Percentiles rank a stretch among this genome's conserved stretches.
phyloP scores from a whole-genome alignment of 164 flowering plant genomes.

The Annona cherimola region DNA sequence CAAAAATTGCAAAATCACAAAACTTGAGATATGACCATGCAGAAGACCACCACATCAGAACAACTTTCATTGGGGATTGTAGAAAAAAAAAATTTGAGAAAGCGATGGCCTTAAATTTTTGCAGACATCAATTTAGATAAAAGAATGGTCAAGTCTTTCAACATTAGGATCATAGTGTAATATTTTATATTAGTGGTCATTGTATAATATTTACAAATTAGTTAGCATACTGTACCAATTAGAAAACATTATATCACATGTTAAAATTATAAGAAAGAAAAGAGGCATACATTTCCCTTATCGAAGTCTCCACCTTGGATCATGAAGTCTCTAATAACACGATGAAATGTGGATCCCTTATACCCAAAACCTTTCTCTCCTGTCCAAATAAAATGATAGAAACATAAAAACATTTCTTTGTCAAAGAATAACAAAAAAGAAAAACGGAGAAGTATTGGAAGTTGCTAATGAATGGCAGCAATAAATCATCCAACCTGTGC shows the following conservation, averaged over 20 bases:
- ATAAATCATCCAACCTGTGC: conserved; percentile 60
- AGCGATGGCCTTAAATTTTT: neutral
- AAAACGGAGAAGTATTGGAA: neutral
- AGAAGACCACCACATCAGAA: too few species aligned
- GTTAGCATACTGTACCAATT: too few species aligned
- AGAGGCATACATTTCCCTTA: conserved; percentile 28
- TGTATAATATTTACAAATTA: too few species aligned
- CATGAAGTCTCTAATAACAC: conserved; percentile 97
- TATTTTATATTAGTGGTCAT: too few species aligned
- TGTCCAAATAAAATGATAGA: conserved; percentile 16
- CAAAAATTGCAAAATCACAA: too few species aligned
- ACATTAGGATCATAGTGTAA: too few species aligned
- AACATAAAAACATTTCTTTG: neutral
- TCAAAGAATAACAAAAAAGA: neutral
- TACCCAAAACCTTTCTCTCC: conserved; percentile 97
- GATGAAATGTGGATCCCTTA: conserved; percentile 83
- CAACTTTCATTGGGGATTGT: neutral
- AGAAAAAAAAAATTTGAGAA: neutral
- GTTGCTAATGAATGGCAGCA: neutral
- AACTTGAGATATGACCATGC: too few species aligned
- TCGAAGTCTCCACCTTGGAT: conserved; percentile 47
- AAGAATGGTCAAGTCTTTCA: too few species aligned
- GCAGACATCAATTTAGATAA: neutral
- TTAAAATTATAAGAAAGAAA: neutral
- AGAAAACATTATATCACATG: too few species aligned